A percentile compares a stretch with the other conserved stretches of the same genome.
phyloP scores from a whole-genome alignment of 176 grass and related monocot species.

The Carex pumila region DNA sequence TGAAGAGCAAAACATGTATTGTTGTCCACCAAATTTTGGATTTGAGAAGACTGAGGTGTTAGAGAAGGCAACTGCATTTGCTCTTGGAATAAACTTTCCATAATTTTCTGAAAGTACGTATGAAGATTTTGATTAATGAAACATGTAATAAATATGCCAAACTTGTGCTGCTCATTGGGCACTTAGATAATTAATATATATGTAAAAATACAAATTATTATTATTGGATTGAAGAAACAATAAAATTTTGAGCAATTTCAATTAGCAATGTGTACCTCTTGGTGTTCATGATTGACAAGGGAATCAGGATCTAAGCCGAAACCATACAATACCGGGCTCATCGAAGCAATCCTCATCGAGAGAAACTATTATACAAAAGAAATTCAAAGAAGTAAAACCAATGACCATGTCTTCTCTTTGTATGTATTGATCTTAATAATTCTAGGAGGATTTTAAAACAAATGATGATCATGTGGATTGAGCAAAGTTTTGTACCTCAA shows the following conservation, averaged over 20 bases:
- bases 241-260: no score
- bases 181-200: background rate
- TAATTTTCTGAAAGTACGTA: conserved; percentile 45
- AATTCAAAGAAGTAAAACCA: background rate
- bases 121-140: background rate
- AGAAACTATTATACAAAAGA: conserved; percentile 53
- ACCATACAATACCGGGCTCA: conserved; percentile 54
- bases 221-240: no score
- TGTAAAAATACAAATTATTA: background rate
- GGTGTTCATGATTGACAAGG: conserved; percentile 27
- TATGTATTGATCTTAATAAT: background rate
- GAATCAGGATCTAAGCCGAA: conserved; percentile 44
- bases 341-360: conserved; percentile 86
- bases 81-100: conserved; percentile 43
- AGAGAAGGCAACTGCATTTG: conserved; percentile 30
- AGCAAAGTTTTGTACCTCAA: conserved; percentile 44
- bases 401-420: background rate
- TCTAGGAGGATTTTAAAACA: background rate
- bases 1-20: conserved; percentile 38
- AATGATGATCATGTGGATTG: background rate
- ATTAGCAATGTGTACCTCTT: conserved; percentile 27
- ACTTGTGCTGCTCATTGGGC: background rate
- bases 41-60: conserved; percentile 30
- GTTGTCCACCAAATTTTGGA: conserved; percentile 41
- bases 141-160: no score